Percentiles rank a stretch among this genome's conserved stretches.
Conservation (phyloP, 2,329 filamentous ascomycete genomes). For the Westerdykella sp. region DNA sequence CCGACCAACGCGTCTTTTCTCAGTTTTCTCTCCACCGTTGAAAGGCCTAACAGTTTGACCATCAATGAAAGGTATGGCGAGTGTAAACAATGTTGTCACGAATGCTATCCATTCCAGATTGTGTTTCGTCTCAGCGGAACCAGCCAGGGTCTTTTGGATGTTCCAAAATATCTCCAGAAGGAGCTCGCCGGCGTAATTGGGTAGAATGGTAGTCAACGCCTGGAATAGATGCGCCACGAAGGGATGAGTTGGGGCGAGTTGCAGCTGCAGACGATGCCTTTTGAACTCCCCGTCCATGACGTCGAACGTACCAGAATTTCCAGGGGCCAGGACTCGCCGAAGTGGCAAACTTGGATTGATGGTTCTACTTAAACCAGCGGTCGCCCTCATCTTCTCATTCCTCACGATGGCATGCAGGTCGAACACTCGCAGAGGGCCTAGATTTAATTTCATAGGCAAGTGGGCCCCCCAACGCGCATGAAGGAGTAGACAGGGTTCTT, state of each 20-base stretch:
- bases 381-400: slow-evolving; percentile 19
- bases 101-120: slow-evolving; percentile 37
- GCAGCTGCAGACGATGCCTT: slow-evolving; percentile 29
- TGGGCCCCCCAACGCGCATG: slow-evolving; percentile 35
- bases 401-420: slow-evolving; percentile 29
- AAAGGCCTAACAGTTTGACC: slow-evolving; percentile 19
- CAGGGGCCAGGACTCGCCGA: slow-evolving; percentile 18
- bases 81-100: slow-evolving; percentile 36
- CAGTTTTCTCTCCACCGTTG: slow-evolving; percentile 13
- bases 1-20: slow-evolving; percentile 19
- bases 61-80: slow-evolving; percentile 33
- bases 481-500: slow-evolving; percentile 22
- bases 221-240: slow-evolving; percentile 28
- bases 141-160: slow-evolving; percentile 21
- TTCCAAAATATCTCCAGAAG: slow-evolving; percentile 37
- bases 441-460: slow-evolving; percentile 20
- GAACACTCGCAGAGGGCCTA: slow-evolving; percentile 28
- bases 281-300: slow-evolving; percentile 27
- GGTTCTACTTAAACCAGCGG: slow-evolving; percentile 31
- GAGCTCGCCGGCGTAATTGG: slow-evolving; percentile 32
- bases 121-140: slow-evolving; percentile 5
- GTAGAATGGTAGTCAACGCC: slow-evolving; percentile 28
- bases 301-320: slow-evolving; percentile 23
- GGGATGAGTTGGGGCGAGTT: slow-evolving; percentile 23
- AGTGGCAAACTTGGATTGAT: slow-evolving; percentile 21